Evolutionary conservation across 805 yeast species (phyloP).

Genomic region (Candida qinlingensis): DNA sequence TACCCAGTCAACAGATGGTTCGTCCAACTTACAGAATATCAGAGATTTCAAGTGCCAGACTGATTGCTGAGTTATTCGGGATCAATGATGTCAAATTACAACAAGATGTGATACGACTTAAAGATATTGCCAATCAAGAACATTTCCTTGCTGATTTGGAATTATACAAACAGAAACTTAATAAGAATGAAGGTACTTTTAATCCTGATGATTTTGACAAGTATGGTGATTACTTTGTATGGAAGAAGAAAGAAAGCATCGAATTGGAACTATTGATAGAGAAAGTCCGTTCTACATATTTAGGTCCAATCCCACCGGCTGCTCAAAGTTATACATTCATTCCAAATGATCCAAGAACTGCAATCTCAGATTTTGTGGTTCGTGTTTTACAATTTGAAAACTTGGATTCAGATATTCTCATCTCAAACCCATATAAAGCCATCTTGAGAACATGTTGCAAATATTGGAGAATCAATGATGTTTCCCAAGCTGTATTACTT

Average conservation of each 20-base stretch:
- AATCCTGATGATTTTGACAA: constrained; percentile 32
- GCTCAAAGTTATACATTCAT: constrained; percentile 21
- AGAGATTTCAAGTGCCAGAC: constrained; percentile 50
- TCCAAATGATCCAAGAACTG: constrained; percentile 38
- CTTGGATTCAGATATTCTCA: constrained; percentile 12
- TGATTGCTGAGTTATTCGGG: constrained; percentile 44
- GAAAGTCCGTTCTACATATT: constrained; percentile 5
- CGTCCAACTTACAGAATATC: constrained; percentile 46
- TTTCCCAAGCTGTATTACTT: constrained; percentile 44
- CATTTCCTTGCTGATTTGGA: constrained; percentile 28
- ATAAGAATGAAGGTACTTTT: constrained; percentile 27
- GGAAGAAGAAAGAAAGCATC: constrained; percentile 36
- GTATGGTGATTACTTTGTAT: constrained; percentile 29
- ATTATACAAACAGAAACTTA: constrained; percentile 4
- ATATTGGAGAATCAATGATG: constrained; percentile 53
- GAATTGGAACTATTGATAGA: constrained; percentile 27
- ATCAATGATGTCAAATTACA: constrained; percentile 47
- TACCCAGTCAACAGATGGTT: not conserved
- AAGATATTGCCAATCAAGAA: constrained; percentile 34
- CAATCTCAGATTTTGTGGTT: constrained; percentile 35
- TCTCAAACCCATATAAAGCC: constrained; percentile 40
- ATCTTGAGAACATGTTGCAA: constrained; percentile 41
- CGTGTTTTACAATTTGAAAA: constrained; percentile 40
- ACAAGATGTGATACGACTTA: constrained; percentile 42
- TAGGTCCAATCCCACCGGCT: not conserved